Evolutionary conservation across 2,329 filamentous ascomycete species (phyloP).

Genomic region (Xylariaceae sp.): DNA sequence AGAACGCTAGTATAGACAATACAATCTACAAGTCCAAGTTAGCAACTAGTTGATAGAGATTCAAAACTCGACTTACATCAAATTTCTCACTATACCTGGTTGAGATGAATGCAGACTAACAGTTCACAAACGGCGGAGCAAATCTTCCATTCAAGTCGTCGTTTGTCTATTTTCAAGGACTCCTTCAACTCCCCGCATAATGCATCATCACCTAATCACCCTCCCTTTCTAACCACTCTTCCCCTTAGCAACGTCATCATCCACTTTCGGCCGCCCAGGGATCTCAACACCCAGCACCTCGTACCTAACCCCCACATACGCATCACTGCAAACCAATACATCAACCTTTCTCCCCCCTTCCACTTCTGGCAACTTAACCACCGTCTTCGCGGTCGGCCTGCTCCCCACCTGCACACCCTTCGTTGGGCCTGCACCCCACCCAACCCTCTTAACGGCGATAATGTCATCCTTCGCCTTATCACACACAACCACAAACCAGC

Average conservation of each 20-base stretch:
- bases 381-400: constrained; percentile 50
- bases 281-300: constrained; percentile 46
- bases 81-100: too few species aligned
- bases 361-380: constrained; percentile 56
- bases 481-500: constrained; percentile 81
- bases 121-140: too few species aligned
- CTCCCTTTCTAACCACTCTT: constrained; percentile 31
- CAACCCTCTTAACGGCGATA: constrained; percentile 78
- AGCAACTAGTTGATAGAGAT: too few species aligned
- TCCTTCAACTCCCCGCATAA: too few species aligned
- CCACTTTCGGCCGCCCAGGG: constrained; percentile 46
- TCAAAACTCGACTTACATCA: too few species aligned
- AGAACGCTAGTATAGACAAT: too few species aligned
- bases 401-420: constrained; percentile 36
- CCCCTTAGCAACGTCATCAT: constrained; percentile 42
- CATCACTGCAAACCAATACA: constrained; percentile 78
- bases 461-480: constrained; percentile 68
- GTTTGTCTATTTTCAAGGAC: too few species aligned
- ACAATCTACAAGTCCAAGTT: too few species aligned
- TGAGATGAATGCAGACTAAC: too few species aligned
- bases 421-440: constrained; percentile 52
- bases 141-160: too few species aligned
- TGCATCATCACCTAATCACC: too few species aligned
- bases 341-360: constrained; percentile 57
- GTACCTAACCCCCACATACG: constrained; percentile 72